phyloP scores from a whole-genome alignment of 1,139 yeast species.

The Tardiomyces blankii region DNA sequence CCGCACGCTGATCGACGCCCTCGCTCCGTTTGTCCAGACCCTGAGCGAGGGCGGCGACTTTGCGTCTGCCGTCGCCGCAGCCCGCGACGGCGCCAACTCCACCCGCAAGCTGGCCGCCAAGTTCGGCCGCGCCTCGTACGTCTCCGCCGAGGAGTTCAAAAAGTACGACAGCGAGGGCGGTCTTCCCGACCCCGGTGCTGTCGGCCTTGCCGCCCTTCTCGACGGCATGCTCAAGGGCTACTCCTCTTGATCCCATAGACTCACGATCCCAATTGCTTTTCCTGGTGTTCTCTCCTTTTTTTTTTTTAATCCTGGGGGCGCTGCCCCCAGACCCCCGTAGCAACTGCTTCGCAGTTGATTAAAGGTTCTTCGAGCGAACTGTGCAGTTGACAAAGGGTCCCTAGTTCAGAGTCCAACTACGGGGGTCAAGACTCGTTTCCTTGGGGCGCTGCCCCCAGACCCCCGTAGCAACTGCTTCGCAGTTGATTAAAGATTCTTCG shows the following conservation, averaged over 20 bases:
- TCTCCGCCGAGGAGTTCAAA: slow-evolving; percentile 45
- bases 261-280: too few species aligned
- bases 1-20: slow-evolving; percentile 76
- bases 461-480: too few species aligned
- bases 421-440: too few species aligned
- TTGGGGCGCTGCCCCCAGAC: too few species aligned
- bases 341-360: too few species aligned
- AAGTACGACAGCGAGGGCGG: slow-evolving; percentile 31
- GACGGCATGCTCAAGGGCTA: slow-evolving; percentile 17
- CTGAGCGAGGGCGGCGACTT: slow-evolving; percentile 42
- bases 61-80: slow-evolving; percentile 52
- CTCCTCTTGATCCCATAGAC: not conserved
- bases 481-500: too few species aligned
- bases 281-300: too few species aligned
- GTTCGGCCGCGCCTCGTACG: slow-evolving; percentile 91
- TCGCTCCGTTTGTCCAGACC: slow-evolving; percentile 73
- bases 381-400: too few species aligned
- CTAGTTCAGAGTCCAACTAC: too few species aligned
- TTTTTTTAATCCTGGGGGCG: too few species aligned
- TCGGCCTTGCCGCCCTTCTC: slow-evolving; percentile 26
- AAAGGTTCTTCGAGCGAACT: too few species aligned
- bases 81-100: slow-evolving; percentile 60
- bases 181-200: slow-evolving; percentile 91
- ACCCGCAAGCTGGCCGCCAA: slow-evolving; percentile 71
- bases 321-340: too few species aligned